Conservation (phyloP, 2,329 filamentous ascomycete genomes). For the Talaromyces sp. region DNA sequence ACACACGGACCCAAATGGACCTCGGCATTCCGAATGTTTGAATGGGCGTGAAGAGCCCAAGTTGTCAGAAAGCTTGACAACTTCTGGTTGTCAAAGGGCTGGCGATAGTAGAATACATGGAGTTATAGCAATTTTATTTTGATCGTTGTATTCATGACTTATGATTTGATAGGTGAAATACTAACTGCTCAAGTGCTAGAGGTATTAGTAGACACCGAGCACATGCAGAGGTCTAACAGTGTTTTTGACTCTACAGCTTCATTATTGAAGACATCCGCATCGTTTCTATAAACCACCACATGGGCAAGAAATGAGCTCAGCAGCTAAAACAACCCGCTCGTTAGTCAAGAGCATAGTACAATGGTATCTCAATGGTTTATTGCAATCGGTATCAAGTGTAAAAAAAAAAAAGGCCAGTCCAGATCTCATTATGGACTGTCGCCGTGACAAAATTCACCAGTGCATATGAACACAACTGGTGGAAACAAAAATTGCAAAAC, state of each 20-base stretch:
- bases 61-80: background rate
- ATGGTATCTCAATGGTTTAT: constrained; percentile 9
- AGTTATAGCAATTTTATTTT: too few species aligned
- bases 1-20: background rate
- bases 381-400: constrained; percentile 2
- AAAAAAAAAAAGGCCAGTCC: constrained; percentile 5
- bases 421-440: constrained; percentile 12
- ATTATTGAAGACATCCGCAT: too few species aligned
- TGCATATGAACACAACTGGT: background rate
- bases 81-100: background rate
- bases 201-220: too few species aligned
- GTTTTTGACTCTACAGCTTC: too few species aligned
- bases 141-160: too few species aligned
- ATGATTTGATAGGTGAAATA: too few species aligned
- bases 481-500: constrained; percentile 10
- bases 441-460: constrained; percentile 2
- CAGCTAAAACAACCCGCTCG: too few species aligned
- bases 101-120: background rate
- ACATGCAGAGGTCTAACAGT: too few species aligned
- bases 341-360: too few species aligned
- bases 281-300: too few species aligned
- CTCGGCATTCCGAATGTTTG: background rate
- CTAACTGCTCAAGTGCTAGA: too few species aligned
- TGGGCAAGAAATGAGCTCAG: too few species aligned
- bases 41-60: background rate